Conservation (phyloP, 169 alveolate genomes). For the Perkinsus chesapeaki region DNA sequence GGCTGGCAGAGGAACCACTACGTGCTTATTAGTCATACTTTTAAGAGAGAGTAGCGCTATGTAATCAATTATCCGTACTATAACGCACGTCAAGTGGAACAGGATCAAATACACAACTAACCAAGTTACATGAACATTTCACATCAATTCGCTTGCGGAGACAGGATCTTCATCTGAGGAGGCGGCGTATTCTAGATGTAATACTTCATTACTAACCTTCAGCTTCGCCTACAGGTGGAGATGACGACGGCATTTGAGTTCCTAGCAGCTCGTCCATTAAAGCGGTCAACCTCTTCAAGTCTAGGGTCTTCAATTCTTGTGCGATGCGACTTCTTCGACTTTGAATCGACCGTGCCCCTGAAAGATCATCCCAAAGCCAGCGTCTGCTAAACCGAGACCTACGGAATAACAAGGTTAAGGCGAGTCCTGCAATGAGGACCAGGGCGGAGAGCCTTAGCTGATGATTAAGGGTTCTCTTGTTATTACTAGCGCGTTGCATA, state of each 20-base stretch:
- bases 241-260: not conserved
- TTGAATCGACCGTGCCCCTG: not conserved
- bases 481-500: not conserved
- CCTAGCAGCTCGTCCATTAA: not conserved
- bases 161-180: not conserved
- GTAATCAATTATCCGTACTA: not conserved
- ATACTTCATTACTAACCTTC: not conserved
- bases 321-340: not conserved
- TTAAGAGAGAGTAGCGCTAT: too few species aligned
- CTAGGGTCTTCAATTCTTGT: not conserved
- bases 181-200: not conserved
- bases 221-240: not conserved
- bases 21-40: too few species aligned
- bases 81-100: not conserved
- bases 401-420: not conserved
- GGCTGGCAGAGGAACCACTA: not conserved
- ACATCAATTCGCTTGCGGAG: not conserved
- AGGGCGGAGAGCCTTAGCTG: not conserved
- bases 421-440: not conserved
- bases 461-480: not conserved
- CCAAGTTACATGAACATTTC: not conserved
- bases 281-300: not conserved
- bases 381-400: not conserved
- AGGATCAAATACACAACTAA: not conserved
- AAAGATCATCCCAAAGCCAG: not conserved